Percentiles rank a stretch among this genome's conserved stretches.
These are phyloP conservation scores for Candida dajiaensis DNA, from an alignment of 805 yeast species.

Conservation along the genomic window DNA sequence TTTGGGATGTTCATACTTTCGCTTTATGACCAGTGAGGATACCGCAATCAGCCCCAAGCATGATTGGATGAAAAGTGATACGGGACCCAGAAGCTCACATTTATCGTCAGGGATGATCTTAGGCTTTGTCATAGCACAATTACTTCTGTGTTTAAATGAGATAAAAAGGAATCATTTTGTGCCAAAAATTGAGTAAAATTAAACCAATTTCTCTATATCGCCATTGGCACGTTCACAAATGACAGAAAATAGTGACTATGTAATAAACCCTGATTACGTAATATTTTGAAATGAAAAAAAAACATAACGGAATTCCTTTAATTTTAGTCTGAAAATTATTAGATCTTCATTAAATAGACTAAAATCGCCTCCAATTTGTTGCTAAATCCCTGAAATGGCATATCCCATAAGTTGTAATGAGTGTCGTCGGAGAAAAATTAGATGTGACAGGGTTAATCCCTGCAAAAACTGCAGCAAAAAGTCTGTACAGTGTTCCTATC, in stretches of 20 bases:
- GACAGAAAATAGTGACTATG: not conserved
- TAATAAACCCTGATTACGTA: too few relatives aligned
- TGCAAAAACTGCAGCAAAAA: conserved; percentile 15
- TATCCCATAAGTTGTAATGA: conserved; percentile 22
- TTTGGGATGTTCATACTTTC: conserved; percentile 76
- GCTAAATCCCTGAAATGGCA: conserved; percentile 6
- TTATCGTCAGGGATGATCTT: conserved; percentile 19
- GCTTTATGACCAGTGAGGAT: conserved; percentile 64
- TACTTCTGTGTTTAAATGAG: too few relatives aligned
- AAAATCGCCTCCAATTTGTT: not conserved
- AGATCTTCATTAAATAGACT: too few relatives aligned
- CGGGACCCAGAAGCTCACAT: conserved; percentile 78
- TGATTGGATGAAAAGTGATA: conserved; percentile 73
- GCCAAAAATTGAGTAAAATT: too few relatives aligned
- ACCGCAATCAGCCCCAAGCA: conserved; percentile 73
- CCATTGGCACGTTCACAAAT: not conserved
- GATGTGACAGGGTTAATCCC: conserved; percentile 15
- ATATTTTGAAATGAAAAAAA: too few relatives aligned
- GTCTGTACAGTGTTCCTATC: conserved; percentile 15
- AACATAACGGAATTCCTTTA: not conserved
- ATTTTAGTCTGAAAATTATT: too few relatives aligned
- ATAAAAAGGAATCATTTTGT: too few relatives aligned
- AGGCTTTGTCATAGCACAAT: not conserved
- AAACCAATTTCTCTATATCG: too few relatives aligned
- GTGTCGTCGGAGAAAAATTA: conserved; percentile 23